Base-by-base conservation (phyloP, 352 stramenopile genomes). In the Pythium dissotocum region DNA sequence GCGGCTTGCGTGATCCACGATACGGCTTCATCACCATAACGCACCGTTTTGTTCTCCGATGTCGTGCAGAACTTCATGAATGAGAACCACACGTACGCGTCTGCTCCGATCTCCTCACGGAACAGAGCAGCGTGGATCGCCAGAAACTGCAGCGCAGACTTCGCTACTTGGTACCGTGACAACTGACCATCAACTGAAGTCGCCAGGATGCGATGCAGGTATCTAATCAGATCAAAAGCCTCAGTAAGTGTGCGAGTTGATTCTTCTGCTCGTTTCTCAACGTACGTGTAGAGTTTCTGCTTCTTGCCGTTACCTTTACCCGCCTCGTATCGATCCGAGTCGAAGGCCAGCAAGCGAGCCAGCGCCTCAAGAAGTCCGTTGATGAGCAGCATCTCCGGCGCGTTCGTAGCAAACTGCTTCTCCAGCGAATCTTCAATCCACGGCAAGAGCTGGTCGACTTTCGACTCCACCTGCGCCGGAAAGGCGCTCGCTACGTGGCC, bases 1-100 rank as follows among this genome's bases (percentile, higher is more conserved):
- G 9, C 12, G 6, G 6, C 6, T 44, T 16, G 8, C 36, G 12
- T 44, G 36, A 16, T 44, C 7, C 21, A 24, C 21, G 21, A 24
- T 24, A 24, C 21, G 21, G 21, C 38, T 5, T 6, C 8, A n/a
- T 46, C 18, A 14, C 8, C 8, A 3, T 28, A 14, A 24, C 46
- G n/a, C 65, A 93, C 87, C 63, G 76, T 93, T 63, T 95, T 95
- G 72, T 77, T 91, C 7, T 90, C 82, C 26, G 69, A 86, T 44
- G 72, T 64, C 16, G 67, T 87, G 61, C 83, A 93, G 66, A 80
- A 90, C 36, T 87, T 87, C 77, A 89, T 87, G 61, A 89, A 90
- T 4, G 77, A 77, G 63, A 88, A 90, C 85, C 82, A 91, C 16
- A 64, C 57, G 28, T 78, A 68, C 3, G 75, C 76, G 63, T 76